Conservation (phyloP, 225 moss, liverwort and hornwort genomes). For the Pseudoscleropodium purum region DNA sequence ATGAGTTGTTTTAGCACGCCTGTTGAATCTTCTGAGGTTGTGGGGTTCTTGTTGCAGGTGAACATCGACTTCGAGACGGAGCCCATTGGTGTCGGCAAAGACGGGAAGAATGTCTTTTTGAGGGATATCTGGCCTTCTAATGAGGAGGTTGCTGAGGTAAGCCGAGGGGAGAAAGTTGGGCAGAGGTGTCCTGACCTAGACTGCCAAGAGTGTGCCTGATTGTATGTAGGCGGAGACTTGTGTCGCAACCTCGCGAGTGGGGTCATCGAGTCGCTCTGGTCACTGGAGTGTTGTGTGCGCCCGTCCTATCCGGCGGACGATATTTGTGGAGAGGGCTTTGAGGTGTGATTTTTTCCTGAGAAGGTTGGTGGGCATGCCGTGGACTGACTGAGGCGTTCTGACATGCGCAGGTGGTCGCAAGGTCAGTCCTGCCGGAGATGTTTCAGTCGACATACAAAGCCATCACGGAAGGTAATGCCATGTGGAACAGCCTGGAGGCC, state of each 20-base stretch:
- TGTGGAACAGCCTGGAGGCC: background rate
- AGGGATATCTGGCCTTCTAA: slow-evolving; percentile 80
- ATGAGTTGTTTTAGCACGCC: background rate
- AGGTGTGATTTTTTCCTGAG: too few relatives aligned
- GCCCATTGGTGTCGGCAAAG: slow-evolving; percentile 65
- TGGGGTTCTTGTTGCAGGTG: slow-evolving; percentile 24
- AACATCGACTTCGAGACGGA: slow-evolving; percentile 85
- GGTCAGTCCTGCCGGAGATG: background rate
- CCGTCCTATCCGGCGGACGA: too few relatives aligned
- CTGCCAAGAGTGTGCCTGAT: background rate
- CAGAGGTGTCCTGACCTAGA: background rate
- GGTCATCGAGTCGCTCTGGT: too few relatives aligned
- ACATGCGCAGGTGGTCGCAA: background rate
- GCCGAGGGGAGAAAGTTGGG: background rate
- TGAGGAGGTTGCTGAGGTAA: slow-evolving; percentile 73
- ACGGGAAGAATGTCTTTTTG: slow-evolving; percentile 63
- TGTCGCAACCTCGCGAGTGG: too few relatives aligned
- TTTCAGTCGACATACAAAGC: background rate
- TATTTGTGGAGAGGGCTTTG: too few relatives aligned
- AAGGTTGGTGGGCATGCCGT: too few relatives aligned
- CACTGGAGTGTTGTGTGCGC: too few relatives aligned
- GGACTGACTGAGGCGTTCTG: too few relatives aligned
- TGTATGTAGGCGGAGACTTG: background rate
- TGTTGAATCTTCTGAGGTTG: background rate
- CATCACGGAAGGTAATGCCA: background rate